A percentile compares a stretch with the other conserved stretches of the same genome.
These are phyloP conservation scores for Globisporangium recalcitrans DNA, from an alignment of 352 stramenopile genomes.

Conservation along the genomic window DNA sequence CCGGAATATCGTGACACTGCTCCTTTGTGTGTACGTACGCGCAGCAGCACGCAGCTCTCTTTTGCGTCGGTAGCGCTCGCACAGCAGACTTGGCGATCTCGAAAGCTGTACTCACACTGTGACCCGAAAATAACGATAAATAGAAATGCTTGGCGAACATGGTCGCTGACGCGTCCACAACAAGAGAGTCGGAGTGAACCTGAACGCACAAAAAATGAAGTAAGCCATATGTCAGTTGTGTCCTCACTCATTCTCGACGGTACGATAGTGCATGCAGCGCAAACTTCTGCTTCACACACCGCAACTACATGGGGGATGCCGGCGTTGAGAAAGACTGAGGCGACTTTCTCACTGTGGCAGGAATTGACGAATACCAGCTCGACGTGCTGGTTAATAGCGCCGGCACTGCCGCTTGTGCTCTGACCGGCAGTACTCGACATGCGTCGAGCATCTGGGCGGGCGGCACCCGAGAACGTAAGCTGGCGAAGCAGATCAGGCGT, in stretches of 20 bases:
- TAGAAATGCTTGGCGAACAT: slow-evolving; percentile 88
- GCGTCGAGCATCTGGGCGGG: neutral
- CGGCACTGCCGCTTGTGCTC: slow-evolving; percentile 12
- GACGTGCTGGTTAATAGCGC: slow-evolving; percentile 23
- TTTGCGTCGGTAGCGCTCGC: slow-evolving; percentile 51
- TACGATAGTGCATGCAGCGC: neutral
- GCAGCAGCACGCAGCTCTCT: slow-evolving; percentile 67
- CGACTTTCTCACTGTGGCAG: slow-evolving; percentile 83
- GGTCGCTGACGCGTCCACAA: slow-evolving; percentile 66
- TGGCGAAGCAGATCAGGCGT: slow-evolving; percentile 56
- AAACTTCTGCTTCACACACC: slow-evolving; percentile 25
- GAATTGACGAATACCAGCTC: slow-evolving; percentile 83
- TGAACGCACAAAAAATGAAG: slow-evolving; percentile 1
- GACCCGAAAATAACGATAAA: slow-evolving; percentile 65
- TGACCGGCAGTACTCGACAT: slow-evolving; percentile 9
- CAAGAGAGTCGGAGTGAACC: slow-evolving; percentile 73
- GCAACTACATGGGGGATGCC: slow-evolving; percentile 90
- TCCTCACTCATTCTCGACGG: neutral
- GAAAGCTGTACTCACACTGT: slow-evolving; percentile 66
- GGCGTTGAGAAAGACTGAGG: slow-evolving; percentile 83
- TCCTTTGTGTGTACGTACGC: slow-evolving; percentile 36
- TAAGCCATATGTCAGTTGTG: neutral
- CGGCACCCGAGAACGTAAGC: slow-evolving; percentile 55
- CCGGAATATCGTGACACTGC: neutral
- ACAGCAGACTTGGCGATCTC: slow-evolving; percentile 73